These are phyloP conservation scores for Sicyos edulis DNA, from an alignment of 306 rosid species.

Conservation along the genomic window DNA sequence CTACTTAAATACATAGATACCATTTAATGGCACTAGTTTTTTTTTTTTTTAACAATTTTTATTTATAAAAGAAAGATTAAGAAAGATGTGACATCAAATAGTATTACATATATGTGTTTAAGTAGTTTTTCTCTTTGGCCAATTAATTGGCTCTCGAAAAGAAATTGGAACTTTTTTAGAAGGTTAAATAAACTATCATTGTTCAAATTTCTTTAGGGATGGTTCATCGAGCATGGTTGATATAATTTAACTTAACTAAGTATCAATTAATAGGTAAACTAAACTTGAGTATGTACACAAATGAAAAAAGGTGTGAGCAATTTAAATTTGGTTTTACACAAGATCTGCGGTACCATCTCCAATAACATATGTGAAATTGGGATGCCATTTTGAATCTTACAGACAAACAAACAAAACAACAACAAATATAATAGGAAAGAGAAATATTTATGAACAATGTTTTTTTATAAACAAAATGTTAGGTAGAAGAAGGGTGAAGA, in stretches of 20 bases:
- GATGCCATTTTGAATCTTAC: not conserved
- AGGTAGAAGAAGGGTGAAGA: constrained; percentile 25
- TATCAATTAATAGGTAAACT: not conserved
- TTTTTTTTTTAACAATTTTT: too few relatives aligned
- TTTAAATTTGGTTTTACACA: not conserved
- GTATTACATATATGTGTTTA: too few relatives aligned
- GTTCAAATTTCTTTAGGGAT: too few relatives aligned
- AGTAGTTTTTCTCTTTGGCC: too few relatives aligned
- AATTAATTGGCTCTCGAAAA: too few relatives aligned
- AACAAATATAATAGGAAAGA: not conserved
- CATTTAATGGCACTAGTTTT: too few relatives aligned
- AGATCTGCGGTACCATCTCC: not conserved
- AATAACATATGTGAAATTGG: not conserved
- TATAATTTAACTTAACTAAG: not conserved
- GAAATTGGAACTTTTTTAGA: too few relatives aligned
- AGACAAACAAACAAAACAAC: not conserved
- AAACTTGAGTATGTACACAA: not conserved
- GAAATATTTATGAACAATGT: not conserved
- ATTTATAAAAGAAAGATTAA: too few relatives aligned
- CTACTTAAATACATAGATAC: too few relatives aligned
- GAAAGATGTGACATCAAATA: too few relatives aligned
- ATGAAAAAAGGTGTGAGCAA: not conserved
- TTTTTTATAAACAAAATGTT: not conserved
- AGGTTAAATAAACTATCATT: too few relatives aligned
- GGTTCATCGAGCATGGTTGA: too few relatives aligned